Evolutionary conservation across 2,329 filamentous ascomycete genomes (phyloP).

Genomic region (Geoglossum cookeanum): DNA sequence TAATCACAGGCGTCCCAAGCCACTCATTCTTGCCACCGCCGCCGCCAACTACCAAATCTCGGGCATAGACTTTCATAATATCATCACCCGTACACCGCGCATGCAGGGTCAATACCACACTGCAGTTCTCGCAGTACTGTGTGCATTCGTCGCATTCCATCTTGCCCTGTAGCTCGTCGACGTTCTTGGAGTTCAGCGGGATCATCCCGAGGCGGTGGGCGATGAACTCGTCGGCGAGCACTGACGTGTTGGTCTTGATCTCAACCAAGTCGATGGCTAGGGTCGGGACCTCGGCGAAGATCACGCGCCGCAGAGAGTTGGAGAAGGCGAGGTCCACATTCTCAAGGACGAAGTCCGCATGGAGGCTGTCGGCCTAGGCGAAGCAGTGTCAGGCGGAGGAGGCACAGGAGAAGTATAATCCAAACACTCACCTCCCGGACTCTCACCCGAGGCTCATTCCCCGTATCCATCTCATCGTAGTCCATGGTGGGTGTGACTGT

Average conservation of each 20-base stretch:
- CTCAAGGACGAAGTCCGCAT: slow-evolving; percentile 80
- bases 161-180: slow-evolving; percentile 65
- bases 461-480: slow-evolving; percentile 26
- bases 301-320: slow-evolving; percentile 77
- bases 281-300: slow-evolving; percentile 85
- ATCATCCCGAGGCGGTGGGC: slow-evolving; percentile 81
- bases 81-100: slow-evolving; percentile 72
- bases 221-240: slow-evolving; percentile 89
- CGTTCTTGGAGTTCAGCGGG: slow-evolving; percentile 67
- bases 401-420: no score
- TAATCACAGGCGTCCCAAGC: slow-evolving; percentile 63
- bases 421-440: slow-evolving; percentile 23
- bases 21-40: slow-evolving; percentile 50
- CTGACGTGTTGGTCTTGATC: slow-evolving; percentile 83
- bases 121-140: slow-evolving; percentile 82
- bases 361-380: slow-evolving; percentile 51
- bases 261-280: slow-evolving; percentile 91
- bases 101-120: slow-evolving; percentile 65
- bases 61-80: slow-evolving; percentile 84
- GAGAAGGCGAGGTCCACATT: slow-evolving; percentile 82
- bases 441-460: slow-evolving; percentile 26
- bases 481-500: slow-evolving; percentile 23
- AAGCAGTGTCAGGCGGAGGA: slow-evolving; percentile 3
- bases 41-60: slow-evolving; percentile 55
- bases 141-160: slow-evolving; percentile 90